Percentiles rank a stretch among this genome's conserved stretches.
Evolutionary conservation across 768 basidiomycete genomes (phyloP).

Genomic region (Tubosaeta sp.): DNA sequence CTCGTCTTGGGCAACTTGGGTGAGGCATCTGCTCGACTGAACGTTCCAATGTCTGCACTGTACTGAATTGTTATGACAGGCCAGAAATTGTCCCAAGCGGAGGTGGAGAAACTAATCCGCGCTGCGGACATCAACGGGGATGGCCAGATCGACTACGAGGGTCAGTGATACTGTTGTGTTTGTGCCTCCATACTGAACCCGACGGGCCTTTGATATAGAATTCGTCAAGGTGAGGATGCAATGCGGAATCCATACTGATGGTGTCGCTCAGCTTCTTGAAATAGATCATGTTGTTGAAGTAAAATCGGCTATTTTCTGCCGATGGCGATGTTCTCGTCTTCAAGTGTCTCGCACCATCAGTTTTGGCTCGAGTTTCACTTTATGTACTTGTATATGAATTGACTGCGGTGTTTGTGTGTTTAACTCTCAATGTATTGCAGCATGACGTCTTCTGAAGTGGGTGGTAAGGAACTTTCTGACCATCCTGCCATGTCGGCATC

Average conservation of each 20-base stretch:
- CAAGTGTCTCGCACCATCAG: slow-evolving; percentile 2
- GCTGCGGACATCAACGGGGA: slow-evolving; percentile 94
- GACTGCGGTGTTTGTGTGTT: too few relatives aligned
- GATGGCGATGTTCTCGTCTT: slow-evolving; percentile 6
- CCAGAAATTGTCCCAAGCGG: slow-evolving; percentile 80
- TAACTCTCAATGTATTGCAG: too few relatives aligned
- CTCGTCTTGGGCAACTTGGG: slow-evolving; percentile 91
- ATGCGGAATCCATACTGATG: slow-evolving; percentile 1
- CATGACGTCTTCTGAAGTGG: slow-evolving; percentile 16
- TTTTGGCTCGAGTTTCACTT: not conserved
- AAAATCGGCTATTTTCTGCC: slow-evolving; percentile 21
- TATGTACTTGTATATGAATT: not conserved
- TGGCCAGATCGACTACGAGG: slow-evolving; percentile 88
- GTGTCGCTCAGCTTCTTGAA: slow-evolving; percentile 11
- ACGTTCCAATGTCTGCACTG: not conserved
- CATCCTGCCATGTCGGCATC: slow-evolving; percentile 2
- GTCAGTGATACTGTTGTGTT: slow-evolving; percentile 35
- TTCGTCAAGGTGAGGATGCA: slow-evolving; percentile 58
- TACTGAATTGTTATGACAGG: slow-evolving; percentile 37
- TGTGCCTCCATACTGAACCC: not conserved
- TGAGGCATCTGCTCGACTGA: slow-evolving; percentile 29
- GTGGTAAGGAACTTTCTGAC: not conserved
- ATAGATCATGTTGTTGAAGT: slow-evolving; percentile 76
- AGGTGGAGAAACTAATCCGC: slow-evolving; percentile 96
- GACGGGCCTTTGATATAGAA: slow-evolving; percentile 44